These are phyloP conservation scores for Sphagnum magellanicum DNA, from an alignment of 228 moss, liverwort and hornwort genomes.

Conservation along the genomic window DNA sequence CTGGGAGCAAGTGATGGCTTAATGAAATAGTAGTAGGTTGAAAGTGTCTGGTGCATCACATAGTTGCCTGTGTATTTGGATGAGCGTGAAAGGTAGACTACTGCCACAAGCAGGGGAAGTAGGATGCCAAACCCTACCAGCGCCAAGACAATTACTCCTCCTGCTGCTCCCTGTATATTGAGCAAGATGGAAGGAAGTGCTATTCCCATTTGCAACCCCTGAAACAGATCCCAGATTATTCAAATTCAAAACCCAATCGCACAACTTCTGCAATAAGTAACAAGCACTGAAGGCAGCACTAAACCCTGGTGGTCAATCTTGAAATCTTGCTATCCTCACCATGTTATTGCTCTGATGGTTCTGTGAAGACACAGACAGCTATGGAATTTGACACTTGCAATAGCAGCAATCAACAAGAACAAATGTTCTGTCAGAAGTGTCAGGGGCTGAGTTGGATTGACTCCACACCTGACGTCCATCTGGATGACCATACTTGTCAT, in stretches of 20 bases:
- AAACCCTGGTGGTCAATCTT: background rate
- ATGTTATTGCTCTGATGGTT: no score
- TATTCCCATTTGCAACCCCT: slow-evolving; percentile 95
- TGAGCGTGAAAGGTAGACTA: slow-evolving; percentile 87
- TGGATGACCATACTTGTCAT: slow-evolving; percentile 94
- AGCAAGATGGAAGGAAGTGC: slow-evolving; percentile 89
- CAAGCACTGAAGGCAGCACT: background rate
- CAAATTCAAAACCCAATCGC: no score
- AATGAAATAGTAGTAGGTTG: slow-evolving; percentile 75
- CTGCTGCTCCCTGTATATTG: slow-evolving; percentile 92
- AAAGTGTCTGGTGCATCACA: slow-evolving; percentile 94
- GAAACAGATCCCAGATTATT: slow-evolving; percentile 1
- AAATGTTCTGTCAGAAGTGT: background rate
- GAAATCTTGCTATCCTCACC: background rate
- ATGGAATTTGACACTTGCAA: no score
- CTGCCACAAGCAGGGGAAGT: slow-evolving; percentile 79
- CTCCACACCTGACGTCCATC: slow-evolving; percentile 81
- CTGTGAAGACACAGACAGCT: no score
- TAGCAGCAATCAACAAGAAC: no score
- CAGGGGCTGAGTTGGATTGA: background rate
- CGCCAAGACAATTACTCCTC: slow-evolving; percentile 71
- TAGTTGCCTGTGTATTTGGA: slow-evolving; percentile 96
- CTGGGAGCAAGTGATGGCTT: slow-evolving; percentile 98
- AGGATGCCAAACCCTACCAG: slow-evolving; percentile 90
- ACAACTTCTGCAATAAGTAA: background rate